These are phyloP conservation scores for Diplodia intermedia DNA, from an alignment of 2,329 filamentous ascomycete species.

Conservation along the genomic window DNA sequence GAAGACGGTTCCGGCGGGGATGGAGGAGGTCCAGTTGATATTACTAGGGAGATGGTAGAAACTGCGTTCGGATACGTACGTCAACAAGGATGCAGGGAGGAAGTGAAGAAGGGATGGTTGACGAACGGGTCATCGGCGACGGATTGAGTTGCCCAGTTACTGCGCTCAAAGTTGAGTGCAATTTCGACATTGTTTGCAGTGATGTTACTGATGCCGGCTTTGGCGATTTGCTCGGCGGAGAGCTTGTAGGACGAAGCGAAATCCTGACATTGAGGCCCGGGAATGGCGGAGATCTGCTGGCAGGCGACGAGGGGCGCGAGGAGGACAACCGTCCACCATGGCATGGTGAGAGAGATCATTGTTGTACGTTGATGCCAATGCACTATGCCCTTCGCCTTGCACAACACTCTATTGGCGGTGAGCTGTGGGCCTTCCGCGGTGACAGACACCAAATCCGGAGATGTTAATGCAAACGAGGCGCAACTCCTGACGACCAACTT, in stretches of 20 bases:
- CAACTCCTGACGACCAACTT: neutral
- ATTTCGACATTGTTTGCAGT: slow-evolving; percentile 35
- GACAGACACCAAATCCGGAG: neutral
- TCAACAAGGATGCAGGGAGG: slow-evolving; percentile 21
- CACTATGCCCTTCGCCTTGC: neutral
- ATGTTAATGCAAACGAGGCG: neutral
- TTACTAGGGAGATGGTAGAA: slow-evolving; percentile 11
- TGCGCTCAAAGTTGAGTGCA: slow-evolving; percentile 40
- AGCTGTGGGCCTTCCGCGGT: neutral
- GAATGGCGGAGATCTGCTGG: neutral
- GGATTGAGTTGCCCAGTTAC: slow-evolving; percentile 39
- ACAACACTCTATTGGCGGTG: neutral
- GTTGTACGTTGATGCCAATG: neutral
- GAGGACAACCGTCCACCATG: neutral
- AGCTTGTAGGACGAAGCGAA: slow-evolving; percentile 14
- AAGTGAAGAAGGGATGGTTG: slow-evolving; percentile 36
- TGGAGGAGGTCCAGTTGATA: slow-evolving; percentile 9
- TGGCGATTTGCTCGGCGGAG: slow-evolving; percentile 6
- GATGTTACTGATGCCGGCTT: slow-evolving; percentile 22
- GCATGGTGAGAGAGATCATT: neutral
- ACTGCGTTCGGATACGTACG: neutral
- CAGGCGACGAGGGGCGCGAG: neutral
- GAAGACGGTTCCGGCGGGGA: slow-evolving; percentile 49
- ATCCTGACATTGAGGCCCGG: slow-evolving; percentile 20
- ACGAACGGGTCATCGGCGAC: slow-evolving; percentile 52